phyloP scores from a whole-genome alignment of 2,329 filamentous ascomycete genomes.

The Neopestalotiopsis rosae region DNA sequence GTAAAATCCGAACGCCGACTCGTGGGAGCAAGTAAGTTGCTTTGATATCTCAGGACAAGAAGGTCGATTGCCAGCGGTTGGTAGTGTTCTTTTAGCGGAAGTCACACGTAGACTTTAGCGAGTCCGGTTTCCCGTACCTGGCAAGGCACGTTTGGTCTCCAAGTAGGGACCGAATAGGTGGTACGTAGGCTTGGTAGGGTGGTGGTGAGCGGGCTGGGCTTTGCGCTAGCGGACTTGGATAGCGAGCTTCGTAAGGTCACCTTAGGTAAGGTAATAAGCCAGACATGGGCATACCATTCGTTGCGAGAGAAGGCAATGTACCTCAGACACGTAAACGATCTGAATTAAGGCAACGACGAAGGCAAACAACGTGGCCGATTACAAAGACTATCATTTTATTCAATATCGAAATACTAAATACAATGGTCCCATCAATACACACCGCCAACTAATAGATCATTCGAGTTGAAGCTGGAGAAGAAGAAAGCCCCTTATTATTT shows the following conservation, averaged over 20 bases:
- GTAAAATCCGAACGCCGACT: constrained; percentile 8
- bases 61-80: neutral
- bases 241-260: neutral
- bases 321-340: neutral
- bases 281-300: neutral
- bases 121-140: neutral
- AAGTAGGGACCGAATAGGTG: neutral
- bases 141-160: neutral
- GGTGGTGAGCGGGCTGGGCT: neutral
- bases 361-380: neutral
- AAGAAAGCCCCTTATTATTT: neutral
- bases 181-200: neutral
- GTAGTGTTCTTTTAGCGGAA: constrained; percentile 3
- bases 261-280: neutral
- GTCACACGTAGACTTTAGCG: constrained; percentile 14
- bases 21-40: neutral
- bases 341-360: no score
- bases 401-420: neutral
- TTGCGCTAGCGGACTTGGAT: constrained; percentile 11
- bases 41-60: neutral
- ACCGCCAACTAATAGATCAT: neutral
- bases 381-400: neutral
- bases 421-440: neutral
- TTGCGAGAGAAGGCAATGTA: neutral
- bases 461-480: neutral